Evolutionary conservation across 208 protist species (phyloP).

Genomic region (Leptomonas seymouri): DNA sequence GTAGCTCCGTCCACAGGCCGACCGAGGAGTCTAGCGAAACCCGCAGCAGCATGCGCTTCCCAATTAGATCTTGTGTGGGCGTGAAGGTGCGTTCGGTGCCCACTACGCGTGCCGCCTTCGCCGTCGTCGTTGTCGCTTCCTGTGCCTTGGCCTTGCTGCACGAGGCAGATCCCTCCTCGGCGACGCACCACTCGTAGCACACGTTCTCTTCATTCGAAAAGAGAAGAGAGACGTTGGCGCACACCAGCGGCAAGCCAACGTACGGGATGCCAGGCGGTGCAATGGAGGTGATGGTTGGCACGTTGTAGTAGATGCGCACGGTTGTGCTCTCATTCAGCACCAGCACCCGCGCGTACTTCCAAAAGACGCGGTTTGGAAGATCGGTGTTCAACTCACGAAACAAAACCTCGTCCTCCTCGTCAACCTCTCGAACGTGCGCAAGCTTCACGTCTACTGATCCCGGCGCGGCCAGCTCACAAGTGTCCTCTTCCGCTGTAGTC

Average conservation of each 20-base stretch:
- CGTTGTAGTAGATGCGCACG: slow-evolving; percentile 72
- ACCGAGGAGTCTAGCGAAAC: slow-evolving; percentile 41
- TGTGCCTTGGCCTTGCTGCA: not conserved
- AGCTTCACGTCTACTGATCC: not conserved
- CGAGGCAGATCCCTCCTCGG: slow-evolving; percentile 6
- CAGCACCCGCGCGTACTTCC: slow-evolving; percentile 52
- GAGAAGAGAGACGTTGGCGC: slow-evolving; percentile 56
- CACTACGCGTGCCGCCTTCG: slow-evolving; percentile 31
- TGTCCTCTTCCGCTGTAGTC: slow-evolving; percentile 11
- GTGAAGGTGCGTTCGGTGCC: slow-evolving; percentile 55
- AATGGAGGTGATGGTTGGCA: slow-evolving; percentile 76
- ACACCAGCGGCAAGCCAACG: slow-evolving; percentile 77
- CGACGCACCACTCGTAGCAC: slow-evolving; percentile 75
- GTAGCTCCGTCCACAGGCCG: slow-evolving; percentile 70
- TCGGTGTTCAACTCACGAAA: slow-evolving; percentile 52
- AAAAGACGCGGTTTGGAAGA: slow-evolving; percentile 65
- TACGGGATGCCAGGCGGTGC: slow-evolving; percentile 52
- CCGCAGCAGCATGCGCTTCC: slow-evolving; percentile 60
- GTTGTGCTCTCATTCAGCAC: slow-evolving; percentile 36
- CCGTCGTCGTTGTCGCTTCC: not conserved
- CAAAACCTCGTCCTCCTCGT: not conserved
- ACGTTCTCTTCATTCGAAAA: slow-evolving; percentile 49
- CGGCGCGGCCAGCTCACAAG: not conserved
- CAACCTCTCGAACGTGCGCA: not conserved
- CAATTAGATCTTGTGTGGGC: slow-evolving; percentile 52